Percentiles rank a stretch among this genome's conserved stretches.
Evolutionary conservation across 2,329 filamentous ascomycete genomes (phyloP).

Genomic region (Thielaviopsis musarum): DNA sequence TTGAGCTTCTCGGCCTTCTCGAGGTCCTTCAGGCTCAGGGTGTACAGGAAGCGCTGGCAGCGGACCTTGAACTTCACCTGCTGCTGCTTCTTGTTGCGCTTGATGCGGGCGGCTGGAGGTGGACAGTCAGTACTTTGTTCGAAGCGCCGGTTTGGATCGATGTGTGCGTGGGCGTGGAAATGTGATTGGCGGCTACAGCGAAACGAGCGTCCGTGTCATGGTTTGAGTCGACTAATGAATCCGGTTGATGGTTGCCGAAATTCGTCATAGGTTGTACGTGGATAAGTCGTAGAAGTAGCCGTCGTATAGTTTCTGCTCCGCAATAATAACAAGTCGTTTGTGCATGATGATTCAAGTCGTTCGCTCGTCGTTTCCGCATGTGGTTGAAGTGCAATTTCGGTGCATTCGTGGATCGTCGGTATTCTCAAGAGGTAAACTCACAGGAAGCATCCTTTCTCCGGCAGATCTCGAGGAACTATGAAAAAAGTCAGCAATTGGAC

Average conservation of each 20-base stretch:
- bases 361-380: not conserved
- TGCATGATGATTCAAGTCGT: no score
- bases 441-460: slow-evolving; percentile 98
- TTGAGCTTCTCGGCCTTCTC: slow-evolving; percentile 99
- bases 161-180: not conserved
- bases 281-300: not conserved
- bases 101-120: slow-evolving; percentile 62
- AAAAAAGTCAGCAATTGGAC: slow-evolving; percentile 6
- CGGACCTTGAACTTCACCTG: slow-evolving; percentile 99
- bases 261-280: not conserved
- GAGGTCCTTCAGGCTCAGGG: slow-evolving; percentile 91
- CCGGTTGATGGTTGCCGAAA: not conserved
- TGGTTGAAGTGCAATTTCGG: not conserved
- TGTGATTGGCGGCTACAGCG: not conserved
- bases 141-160: not conserved
- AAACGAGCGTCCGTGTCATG: not conserved
- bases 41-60: slow-evolving; percentile 93
- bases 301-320: not conserved
- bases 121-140: slow-evolving; percentile 1
- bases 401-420: not conserved
- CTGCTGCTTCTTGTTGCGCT: slow-evolving; percentile 82
- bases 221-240: not conserved
- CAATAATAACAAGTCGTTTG: no score
- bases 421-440: slow-evolving; percentile 33
- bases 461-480: slow-evolving; percentile 98